Evolutionary conservation across 139 green algal genomes (phyloP), one percentile per base, ranked within the genome.

Genomic region (Edaphochlamys debaryana): DNA sequence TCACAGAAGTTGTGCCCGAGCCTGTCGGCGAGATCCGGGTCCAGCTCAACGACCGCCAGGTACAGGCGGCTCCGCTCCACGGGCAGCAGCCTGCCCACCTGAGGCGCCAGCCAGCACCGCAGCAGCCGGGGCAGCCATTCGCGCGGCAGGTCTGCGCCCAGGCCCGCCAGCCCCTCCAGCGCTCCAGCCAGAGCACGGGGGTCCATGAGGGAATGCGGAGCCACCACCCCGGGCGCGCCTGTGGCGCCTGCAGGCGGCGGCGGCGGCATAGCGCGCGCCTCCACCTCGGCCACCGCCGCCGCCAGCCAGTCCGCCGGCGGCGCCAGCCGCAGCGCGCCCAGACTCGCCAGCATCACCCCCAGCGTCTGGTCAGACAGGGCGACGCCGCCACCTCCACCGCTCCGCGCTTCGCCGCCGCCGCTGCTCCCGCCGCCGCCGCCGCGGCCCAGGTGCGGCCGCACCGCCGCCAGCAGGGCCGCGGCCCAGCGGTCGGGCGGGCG

Each of bases 51-150:
- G 32, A 82, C n/a, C 42, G 62, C 63, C 63, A 73, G 36, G 76
- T 82, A 73, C 27, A 34, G 15, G n/a, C 27, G 20, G 32, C 56
- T 66, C 11, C 76, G 62, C 23, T 82, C 63, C 4, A 23, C 41
- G 0, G 62, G 32, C 0, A 4, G n/a, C 32, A 82, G 9, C 0
- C 25, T 22, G 11, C 9, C 42, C n/a, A 82, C 62, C 76, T 73
- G 76, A 6, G 63, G 63, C 34, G 62, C 63, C 19, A 50, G 42
- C 7, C 0, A 20, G 37, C 74, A 63, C 13, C 30, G 63, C 45
- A 82, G 37, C 76, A 82, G 17, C 9, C 76, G 41, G 6, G 32
- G n/a, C 60, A 82, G 63, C 76, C 76, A 82, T 4, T 66, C 76
- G 36, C 42, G 27, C 40, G 76, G 60, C 62, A 82, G 63, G 5